Evolutionary conservation across 768 basidiomycete genomes (phyloP), one percentile per base, ranked within the genome.

Genomic region (Tubosaeta brunneosetosa): DNA sequence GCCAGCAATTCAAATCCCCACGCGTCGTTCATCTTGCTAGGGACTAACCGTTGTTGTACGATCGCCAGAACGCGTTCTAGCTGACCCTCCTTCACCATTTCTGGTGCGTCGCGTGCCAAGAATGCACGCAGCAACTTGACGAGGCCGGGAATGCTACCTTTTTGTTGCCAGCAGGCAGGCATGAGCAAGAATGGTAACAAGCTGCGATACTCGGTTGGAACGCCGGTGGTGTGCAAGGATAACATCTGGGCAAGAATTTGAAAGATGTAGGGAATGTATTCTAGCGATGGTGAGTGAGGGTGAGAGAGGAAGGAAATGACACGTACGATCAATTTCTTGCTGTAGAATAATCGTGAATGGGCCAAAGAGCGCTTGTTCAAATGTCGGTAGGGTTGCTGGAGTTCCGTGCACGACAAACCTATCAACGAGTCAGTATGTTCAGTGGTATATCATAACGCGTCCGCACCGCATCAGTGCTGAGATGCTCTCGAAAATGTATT

Each of bases 211-310:
- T 86, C 81, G 1, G 74, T 70, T 1, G 95, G 93, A 2, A 94
- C 75, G 7, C 77, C 74, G 3, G 68, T 63, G 2, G 67, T 71
- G 59, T 95, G 94, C 3, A 91, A 73, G 56, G 93, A 88, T 29
- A 99, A 85, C 79, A 99, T 93, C 64, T 98, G 97, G 0, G 94
- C 88, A 42, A 97, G 83, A 59, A 99, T 81, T 65, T 99, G 97
- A 78, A 98, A 97, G 50, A 90, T 88, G 67, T 97, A 99, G 4
- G 97, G 95, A 44, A 98, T 86, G 65, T 97, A 98, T 73, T 97
- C 95, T 94, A 68, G 4, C 22, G 26, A 32, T 3, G 29, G 12
- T 49, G 43, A 32, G 33, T 31, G 34, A 43, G 10, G 19, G 34
- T 44, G 6, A 37, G 22, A 5, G 50, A 1, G 11, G 6, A 41